phyloP scores from a whole-genome alignment of 768 basidiomycete genomes.

The Boletus rufocinnamomeus region DNA sequence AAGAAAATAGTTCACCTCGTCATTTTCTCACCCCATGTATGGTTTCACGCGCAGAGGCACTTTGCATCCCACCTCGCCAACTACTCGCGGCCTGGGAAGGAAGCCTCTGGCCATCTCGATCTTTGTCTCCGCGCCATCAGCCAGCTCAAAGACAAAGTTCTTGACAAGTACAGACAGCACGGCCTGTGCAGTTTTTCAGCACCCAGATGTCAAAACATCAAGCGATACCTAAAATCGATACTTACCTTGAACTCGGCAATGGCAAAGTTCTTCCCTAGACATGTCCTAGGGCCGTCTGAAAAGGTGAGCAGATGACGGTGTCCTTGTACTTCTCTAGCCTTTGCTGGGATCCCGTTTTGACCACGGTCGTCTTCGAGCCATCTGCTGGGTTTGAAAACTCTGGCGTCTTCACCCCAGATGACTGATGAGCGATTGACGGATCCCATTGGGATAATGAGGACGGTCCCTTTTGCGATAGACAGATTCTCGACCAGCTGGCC shows the following conservation, averaged over 20 bases:
- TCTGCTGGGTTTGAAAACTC: background rate
- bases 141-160: background rate
- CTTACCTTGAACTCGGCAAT: background rate
- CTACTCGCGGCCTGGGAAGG: background rate
- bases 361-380: background rate
- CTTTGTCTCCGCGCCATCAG: background rate
- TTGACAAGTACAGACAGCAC: background rate
- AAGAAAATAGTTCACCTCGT: no score
- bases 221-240: background rate
- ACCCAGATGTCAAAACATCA: background rate
- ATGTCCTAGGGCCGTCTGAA: background rate
- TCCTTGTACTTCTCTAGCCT: background rate
- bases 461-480: background rate
- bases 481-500: background rate
- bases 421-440: background rate
- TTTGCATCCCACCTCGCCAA: background rate
- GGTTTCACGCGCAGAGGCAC: background rate
- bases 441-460: background rate
- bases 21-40: background rate
- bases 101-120: background rate
- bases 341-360: background rate
- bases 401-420: background rate
- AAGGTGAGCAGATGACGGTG: background rate
- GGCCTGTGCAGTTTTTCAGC: background rate
- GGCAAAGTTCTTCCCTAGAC: background rate